Evolutionary conservation across 1,284 basidiomycete genomes (phyloP), one percentile per base, ranked within the genome.

Genomic region (Irpex sp.): DNA sequence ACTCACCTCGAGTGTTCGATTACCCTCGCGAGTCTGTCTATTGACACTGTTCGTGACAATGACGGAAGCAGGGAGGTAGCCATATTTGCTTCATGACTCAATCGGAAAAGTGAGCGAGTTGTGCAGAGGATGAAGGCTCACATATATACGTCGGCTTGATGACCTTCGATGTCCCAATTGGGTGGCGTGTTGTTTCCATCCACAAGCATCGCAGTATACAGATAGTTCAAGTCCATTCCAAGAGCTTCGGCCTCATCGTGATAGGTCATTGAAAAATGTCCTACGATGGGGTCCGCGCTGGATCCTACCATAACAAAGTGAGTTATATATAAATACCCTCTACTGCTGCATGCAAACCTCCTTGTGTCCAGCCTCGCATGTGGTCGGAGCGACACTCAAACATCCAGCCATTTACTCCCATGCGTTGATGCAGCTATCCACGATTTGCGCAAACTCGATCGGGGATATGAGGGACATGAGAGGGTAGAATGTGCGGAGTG

Each of bases 321-420:
- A 45, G 14, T 28, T 56, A 2, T 56, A 28, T 19, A 33, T 35
- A 9, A n/a, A 48, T 33, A 45, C 55, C 33, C 33, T 21, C 12
- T 47, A 18, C 9, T 19, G 16, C 12, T 19, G 36, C 19, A 21
- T n/a, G 61, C 70, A 54, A 53, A 79, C 82, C 85, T 74, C 85
- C 84, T 77, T 88, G 86, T 14, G 84, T 86, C 82, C 82, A 87
- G 3, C 86, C 86, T 3, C 84, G 86, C 12, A 88, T 74, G 66
- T 87, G 86, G 70, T 88, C 87, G 5, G 83, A 81, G 45, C 84
- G 79, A 68, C 85, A 87, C 69, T 88, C 86, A 14, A 86, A 86
- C 83, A 88, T 86, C 85, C 86, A 88, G 3, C 86, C 86, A 58
- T 80, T 78, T 72, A 87, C 87, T 51, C 84, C 80, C 83, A 88